Conservation (phyloP, 2,329 filamentous ascomycete genomes). For the Orbilia ellipsospora region DNA sequence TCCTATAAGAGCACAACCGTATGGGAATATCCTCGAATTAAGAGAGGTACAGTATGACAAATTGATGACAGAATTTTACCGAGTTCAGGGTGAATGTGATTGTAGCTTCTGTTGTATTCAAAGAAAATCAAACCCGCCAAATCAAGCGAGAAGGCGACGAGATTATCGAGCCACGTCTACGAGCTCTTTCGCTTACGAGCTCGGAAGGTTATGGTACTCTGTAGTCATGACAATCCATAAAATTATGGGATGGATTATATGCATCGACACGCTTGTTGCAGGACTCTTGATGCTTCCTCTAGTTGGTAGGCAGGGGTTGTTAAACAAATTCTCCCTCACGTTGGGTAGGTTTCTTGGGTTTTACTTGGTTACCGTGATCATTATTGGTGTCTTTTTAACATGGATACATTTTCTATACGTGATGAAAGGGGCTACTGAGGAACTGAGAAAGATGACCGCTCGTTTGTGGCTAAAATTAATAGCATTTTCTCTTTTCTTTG, state of each 20-base stretch:
- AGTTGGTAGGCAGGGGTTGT: not conserved
- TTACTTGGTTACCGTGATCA: not conserved
- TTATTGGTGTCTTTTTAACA: not conserved
- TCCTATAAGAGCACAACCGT: not conserved
- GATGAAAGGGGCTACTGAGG: not conserved
- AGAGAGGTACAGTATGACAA: constrained; percentile 5
- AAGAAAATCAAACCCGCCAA: not conserved
- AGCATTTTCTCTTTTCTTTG: not conserved
- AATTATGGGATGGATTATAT: constrained; percentile 5
- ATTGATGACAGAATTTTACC: constrained; percentile 13
- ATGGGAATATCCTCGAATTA: not conserved
- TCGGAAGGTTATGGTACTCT: too few relatives aligned
- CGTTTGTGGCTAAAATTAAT: not conserved
- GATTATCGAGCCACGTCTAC: too few relatives aligned
- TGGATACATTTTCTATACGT: not conserved
- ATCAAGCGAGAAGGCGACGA: too few relatives aligned
- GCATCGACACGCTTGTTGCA: not conserved
- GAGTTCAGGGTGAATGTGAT: constrained; percentile 9
- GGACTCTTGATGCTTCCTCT: not conserved
- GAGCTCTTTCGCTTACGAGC: too few relatives aligned
- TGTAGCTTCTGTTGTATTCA: constrained; percentile 26
- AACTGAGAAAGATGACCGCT: not conserved
- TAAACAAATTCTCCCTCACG: not conserved
- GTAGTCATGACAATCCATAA: too few relatives aligned
- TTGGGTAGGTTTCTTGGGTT: constrained; percentile 1